phyloP scores from a whole-genome alignment of 176 grass and related monocot species.

The Carex cristatella region DNA sequence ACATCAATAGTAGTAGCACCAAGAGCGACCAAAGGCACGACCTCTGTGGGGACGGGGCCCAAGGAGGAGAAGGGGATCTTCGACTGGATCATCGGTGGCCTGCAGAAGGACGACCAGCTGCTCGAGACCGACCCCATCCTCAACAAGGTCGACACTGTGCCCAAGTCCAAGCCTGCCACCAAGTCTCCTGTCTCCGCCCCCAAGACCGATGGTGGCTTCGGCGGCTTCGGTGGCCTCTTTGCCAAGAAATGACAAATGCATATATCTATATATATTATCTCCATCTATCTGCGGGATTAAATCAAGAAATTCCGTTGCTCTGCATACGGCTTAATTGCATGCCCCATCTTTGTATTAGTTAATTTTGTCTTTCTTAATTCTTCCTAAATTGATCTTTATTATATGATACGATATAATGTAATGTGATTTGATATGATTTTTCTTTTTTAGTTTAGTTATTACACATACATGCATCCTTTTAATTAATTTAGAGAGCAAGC shows the following conservation, averaged over 20 bases:
- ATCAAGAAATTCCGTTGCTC: not conserved
- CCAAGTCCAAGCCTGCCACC: slow-evolving; percentile 8
- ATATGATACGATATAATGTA: not conserved
- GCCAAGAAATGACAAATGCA: slow-evolving; percentile 37
- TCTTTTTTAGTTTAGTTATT: not conserved
- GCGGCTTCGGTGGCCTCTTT: slow-evolving; percentile 41
- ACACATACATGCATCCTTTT: not conserved
- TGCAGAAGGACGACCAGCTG: slow-evolving; percentile 55
- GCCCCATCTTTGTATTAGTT: slow-evolving; percentile 1
- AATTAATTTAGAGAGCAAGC: not conserved
- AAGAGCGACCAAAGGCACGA: slow-evolving; percentile 23
- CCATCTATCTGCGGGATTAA: not conserved
- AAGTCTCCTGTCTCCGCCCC: not conserved
- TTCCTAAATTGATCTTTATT: not conserved
- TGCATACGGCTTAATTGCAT: not conserved
- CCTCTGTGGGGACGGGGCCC: not conserved
- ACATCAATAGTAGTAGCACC: not conserved
- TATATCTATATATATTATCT: not conserved
- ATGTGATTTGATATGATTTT: too few relatives aligned
- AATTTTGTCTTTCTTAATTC: not conserved
- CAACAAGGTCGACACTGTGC: slow-evolving; percentile 41
- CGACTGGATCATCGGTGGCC: slow-evolving; percentile 34
- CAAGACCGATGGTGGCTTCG: slow-evolving; percentile 29
- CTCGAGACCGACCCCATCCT: slow-evolving; percentile 64
- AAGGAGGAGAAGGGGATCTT: slow-evolving; percentile 49